A percentile compares a stretch with the other conserved stretches of the same genome.
These are phyloP conservation scores for Lathyrus oleraceus DNA, from an alignment of 306 rosid species.

Conservation along the genomic window DNA sequence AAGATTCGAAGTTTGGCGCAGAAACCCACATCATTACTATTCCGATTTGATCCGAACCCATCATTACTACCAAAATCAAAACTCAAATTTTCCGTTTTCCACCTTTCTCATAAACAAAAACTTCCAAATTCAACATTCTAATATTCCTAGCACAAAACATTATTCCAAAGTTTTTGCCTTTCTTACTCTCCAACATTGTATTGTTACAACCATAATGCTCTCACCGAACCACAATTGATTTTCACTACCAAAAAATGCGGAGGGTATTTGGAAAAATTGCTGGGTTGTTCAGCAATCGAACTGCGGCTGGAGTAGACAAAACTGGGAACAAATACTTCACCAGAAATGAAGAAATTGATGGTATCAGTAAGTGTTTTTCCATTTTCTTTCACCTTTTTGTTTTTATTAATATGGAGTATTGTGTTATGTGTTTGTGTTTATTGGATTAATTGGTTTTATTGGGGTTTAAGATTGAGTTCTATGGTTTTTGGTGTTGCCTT, in stretches of 20 bases:
- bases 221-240: slow-evolving; percentile 26
- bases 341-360: slow-evolving; percentile 67
- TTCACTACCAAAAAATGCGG: slow-evolving; percentile 49
- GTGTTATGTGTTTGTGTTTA: not conserved
- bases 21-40: not conserved
- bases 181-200: slow-evolving; percentile 16
- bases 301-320: slow-evolving; percentile 65
- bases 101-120: not conserved
- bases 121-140: not conserved
- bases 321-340: slow-evolving; percentile 77
- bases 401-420: not conserved
- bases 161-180: not conserved
- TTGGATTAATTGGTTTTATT: not conserved
- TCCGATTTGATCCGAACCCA: slow-evolving; percentile 27
- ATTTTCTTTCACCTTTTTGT: slow-evolving; percentile 13
- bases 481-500: not conserved
- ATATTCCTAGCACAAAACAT: not conserved
- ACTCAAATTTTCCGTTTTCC: not conserved
- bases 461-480: slow-evolving; percentile 12
- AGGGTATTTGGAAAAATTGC: slow-evolving; percentile 60
- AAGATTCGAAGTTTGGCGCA: not conserved
- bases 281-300: slow-evolving; percentile 55
- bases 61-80: not conserved
- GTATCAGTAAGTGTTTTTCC: slow-evolving; percentile 64
- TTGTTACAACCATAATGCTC: slow-evolving; percentile 23